Evolutionary conservation across 2,329 filamentous ascomycete genomes (phyloP), one percentile per base, ranked within the genome.

Genomic region (Ceratocystis alfenasii): DNA sequence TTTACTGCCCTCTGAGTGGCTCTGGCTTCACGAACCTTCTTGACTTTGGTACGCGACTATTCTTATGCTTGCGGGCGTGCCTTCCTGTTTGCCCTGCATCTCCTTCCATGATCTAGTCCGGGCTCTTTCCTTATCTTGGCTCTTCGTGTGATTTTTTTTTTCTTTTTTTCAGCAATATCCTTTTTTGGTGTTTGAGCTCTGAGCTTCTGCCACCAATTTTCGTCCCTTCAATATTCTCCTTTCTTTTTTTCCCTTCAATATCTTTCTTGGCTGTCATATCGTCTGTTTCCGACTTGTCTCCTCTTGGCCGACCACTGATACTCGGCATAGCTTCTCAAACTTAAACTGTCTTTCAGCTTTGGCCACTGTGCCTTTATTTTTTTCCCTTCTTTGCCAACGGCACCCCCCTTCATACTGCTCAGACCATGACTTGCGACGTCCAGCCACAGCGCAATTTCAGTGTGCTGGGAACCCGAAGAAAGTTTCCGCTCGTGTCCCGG

Each of bases 351-450:
- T 57, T 50, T 25, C 45, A 30, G 45, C 25, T 63, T 33, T 53
- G 62, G 28, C 46, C 46, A 57, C 30, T 63, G 25, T 17, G 46
- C 62, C 30, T 63, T 53, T 70, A 17, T 79, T 72, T 0, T 0
- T 79, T 78, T 55, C 76, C 77, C 1, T 73, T 74, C 17, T 76
- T 70, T 48, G 72, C 71, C 12, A 79, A 78, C 10, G 73, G 59
- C 0, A 71, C 76, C 0, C 63, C 50, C 0, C 66, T 46, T 0
- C 73, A 68, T n/a, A 20, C 30, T 25, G 7, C 28, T 36, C 60
- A 28, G 36, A 48, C 22, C 28, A 68, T 68, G 67, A 53, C 67
- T 57, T 68, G 67, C 63, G 63, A 67, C 36, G 66, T 67, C 41
- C 62, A 57, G 64, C 65, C 66, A 61, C 57, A 59, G 28, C 25